Evolutionary conservation across 2,329 filamentous ascomycete species (phyloP), one percentile per base, ranked within the genome.

Genomic region (Colletotrichum horii): DNA sequence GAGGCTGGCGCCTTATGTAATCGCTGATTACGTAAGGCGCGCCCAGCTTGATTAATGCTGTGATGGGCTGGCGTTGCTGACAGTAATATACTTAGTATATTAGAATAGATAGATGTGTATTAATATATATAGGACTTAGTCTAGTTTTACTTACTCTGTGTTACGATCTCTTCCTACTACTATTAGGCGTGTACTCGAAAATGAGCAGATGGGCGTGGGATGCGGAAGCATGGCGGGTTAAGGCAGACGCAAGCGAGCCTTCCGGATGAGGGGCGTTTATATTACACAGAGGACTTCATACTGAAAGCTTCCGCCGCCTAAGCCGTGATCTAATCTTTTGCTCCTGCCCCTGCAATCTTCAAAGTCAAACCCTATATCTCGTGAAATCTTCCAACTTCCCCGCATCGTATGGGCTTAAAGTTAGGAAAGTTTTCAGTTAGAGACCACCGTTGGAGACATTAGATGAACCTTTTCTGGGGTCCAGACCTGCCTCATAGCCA

Each of bases 201-300:
- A 7, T n/a, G 5, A n/a, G 38, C 4, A n/a, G 9, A n/a, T n/a
- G 19, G 9, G 19, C 38, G 38, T 16, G 16, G 12, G 38, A 48
- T 0, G 38, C 19, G 19, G 0, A 48, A n/a, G 38, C 19, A 48
- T 48, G 19, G 2, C 9, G 38, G 2, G 19, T 4, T 0, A 5
- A 6, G 9, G 2, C 0, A 6, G 5, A 12, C 1, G 3, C 19
- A 12, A 48, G 19, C 0, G 12, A 12, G 11, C n/a, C 0, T 43
- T 3, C 3, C 1, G 38, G 38, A 1, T 0, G 38, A 12, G 38
- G 1, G n/a, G 38, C 9, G 7, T n/a, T 12, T 48, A n/a, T 48
- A 48, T n/a, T n/a, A 0, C 7, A 48, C 38, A 12, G 2, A 9
- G 5, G 19, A 48, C 38, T n/a, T 48, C 9, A 48, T n/a, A 48